Evolutionary conservation across 768 basidiomycete species (phyloP), one percentile per base, ranked within the genome.

Genomic region (Leccinellum albellum): DNA sequence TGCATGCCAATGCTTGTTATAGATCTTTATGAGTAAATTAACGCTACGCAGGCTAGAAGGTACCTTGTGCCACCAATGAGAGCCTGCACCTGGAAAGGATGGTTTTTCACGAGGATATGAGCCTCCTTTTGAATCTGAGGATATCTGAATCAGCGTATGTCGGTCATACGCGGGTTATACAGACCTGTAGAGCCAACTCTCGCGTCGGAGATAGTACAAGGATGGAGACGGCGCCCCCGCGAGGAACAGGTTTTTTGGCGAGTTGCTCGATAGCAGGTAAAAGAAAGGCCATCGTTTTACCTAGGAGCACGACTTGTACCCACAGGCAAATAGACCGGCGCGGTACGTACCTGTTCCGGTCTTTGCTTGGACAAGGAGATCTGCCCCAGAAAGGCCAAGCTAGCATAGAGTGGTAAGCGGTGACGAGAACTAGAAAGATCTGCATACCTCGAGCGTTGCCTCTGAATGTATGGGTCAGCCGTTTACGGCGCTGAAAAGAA

Each of bases 261-360:
- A 89, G 74, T 47, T 78, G 81, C 65, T 91, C 87, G 42, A 91
- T 76, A 29, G 88, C 83, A 0, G 89, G 89, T n/a, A 91, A 72
- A 17, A 87, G 81, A 66, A 91, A 91, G 4, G 86, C 88, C 33
- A 86, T 79, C 12, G 88, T 89, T 75, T 88, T 88, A 49, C 86
- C 87, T 62, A 15, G 12, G 10, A 50, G 23, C 8, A 17, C 14
- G 14, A 37, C 63, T 48, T 51, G 26, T 10, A 48, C 26, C 6
- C 2, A 24, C 6, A 1, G 20, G 26, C 2, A 12, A 48, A 35
- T 9, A 14, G 12, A 26, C n/a, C 6, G 13, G 26, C 15, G 50
- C 13, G 24, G 32, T n/a, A 50, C 73, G 75, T 74, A 70, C 85
- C 86, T 13, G 86, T 87, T 29, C 84, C 84, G 2, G 83, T 86